Evolutionary conservation across 306 rosid species (phyloP).

Genomic region (Acacia crassicarpa): DNA sequence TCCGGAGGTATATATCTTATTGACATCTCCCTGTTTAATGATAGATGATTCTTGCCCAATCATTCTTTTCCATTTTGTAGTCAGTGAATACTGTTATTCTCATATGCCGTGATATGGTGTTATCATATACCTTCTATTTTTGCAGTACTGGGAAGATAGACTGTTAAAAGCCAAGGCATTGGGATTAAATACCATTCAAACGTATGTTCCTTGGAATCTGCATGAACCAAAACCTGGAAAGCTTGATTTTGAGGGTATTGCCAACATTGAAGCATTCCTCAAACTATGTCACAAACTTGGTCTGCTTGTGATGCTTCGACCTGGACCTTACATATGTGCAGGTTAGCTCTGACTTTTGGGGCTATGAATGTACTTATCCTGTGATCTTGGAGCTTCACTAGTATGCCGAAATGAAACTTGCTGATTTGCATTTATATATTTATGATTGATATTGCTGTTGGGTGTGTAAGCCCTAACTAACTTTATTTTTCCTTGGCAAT

Average conservation of each 20-base stretch:
- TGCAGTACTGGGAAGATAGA: conserved; percentile 97
- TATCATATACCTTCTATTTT: conserved; percentile 30
- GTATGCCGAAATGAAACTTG: conserved; percentile 4
- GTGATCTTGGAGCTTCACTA: conserved; percentile 15
- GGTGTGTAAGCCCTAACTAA: not conserved
- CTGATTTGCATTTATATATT: conserved; percentile 7
- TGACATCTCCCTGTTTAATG: conserved; percentile 16
- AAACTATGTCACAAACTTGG: conserved; percentile 78
- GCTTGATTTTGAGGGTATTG: conserved; percentile 73
- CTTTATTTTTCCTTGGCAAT: not conserved
- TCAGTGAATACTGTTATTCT: conserved; percentile 22
- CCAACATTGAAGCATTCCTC: conserved; percentile 70
- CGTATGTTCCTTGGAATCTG: conserved; percentile 93
- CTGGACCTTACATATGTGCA: conserved; percentile 93
- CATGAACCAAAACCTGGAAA: conserved; percentile 81
- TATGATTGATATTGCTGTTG: conserved; percentile 15
- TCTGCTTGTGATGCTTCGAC: conserved; percentile 79
- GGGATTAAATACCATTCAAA: conserved; percentile 92
- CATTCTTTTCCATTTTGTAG: not conserved
- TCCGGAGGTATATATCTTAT: conserved; percentile 69
- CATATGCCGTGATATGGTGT: conserved; percentile 21
- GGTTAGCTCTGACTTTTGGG: conserved; percentile 49
- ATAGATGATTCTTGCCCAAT: conserved; percentile 1
- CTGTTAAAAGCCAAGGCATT: conserved; percentile 85
- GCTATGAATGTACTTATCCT: not conserved